Percentiles rank a stretch among this genome's conserved stretches.
Conservation (phyloP, 148 eudicot genomes). For the Fagopyrum tataricum region DNA sequence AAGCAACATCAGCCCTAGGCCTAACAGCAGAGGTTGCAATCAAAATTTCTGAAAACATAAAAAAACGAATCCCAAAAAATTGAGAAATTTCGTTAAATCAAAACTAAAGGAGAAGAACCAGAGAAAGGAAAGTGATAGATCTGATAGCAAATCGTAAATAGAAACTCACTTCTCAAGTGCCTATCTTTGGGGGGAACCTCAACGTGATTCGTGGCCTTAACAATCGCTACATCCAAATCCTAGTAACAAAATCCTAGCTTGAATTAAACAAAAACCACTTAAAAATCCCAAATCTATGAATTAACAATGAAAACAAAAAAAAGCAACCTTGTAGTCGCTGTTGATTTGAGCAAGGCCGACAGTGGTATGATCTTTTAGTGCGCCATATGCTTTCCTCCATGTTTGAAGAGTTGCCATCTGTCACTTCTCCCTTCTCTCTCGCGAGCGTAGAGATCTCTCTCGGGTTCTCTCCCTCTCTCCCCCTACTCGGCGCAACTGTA, state of each 20-base stretch:
- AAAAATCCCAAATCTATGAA: neutral
- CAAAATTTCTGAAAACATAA: constrained; percentile 55
- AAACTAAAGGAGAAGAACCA: neutral
- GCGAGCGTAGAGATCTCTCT: constrained; percentile 34
- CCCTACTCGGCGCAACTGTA: neutral
- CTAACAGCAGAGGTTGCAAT: constrained; percentile 67
- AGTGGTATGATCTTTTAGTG: constrained; percentile 85
- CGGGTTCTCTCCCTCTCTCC: neutral
- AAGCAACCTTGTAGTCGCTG: constrained; percentile 73
- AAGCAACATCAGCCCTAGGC: constrained; percentile 93
- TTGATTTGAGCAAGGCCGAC: constrained; percentile 96
- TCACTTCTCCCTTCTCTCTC: constrained; percentile 12
- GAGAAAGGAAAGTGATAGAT: neutral
- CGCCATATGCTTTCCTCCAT: constrained; percentile 88
- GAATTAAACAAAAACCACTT: neutral
- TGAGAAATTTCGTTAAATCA: constrained; percentile 9
- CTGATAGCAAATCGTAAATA: neutral
- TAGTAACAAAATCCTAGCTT: constrained; percentile 18
- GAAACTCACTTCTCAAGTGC: constrained; percentile 75
- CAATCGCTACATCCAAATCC: constrained; percentile 96
- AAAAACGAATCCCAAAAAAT: neutral
- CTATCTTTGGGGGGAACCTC: constrained; percentile 94
- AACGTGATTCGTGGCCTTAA: constrained; percentile 95
- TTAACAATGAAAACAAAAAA: neutral
- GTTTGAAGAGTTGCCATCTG: constrained; percentile 73